A percentile compares a stretch with the other conserved stretches of the same genome.
These are phyloP conservation scores for Starmerella sirachaensis DNA, from an alignment of 805 yeast genomes.

Conservation along the genomic window DNA sequence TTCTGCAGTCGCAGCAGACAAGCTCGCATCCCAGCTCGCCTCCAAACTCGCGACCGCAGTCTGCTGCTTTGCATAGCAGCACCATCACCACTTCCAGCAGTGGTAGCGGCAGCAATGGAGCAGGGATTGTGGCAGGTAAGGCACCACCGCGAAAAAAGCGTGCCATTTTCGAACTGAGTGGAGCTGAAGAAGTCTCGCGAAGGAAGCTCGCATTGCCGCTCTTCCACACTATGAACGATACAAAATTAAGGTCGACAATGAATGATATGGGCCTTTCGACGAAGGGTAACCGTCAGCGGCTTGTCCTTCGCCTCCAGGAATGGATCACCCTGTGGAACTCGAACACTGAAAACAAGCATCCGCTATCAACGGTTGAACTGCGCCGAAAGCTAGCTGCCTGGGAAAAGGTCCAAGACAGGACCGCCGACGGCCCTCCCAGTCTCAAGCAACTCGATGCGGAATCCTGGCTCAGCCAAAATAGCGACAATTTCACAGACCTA, in stretches of 20 bases:
- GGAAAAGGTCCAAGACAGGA: conserved; percentile 18
- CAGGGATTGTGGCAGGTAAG: conserved; percentile 27
- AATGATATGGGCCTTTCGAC: conserved; percentile 43
- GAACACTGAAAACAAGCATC: conserved; percentile 59
- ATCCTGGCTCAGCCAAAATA: conserved; percentile 17
- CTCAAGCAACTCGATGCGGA: conserved; percentile 16
- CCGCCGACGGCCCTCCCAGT: conserved; percentile 4
- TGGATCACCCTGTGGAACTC: conserved; percentile 71
- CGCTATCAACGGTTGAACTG: conserved; percentile 45
- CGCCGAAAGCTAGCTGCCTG: conserved; percentile 39
- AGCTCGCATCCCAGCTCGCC: too few relatives aligned
- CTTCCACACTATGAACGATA: conserved; percentile 44
- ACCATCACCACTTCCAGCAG: too few relatives aligned
- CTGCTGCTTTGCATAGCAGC: too few relatives aligned
- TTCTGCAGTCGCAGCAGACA: conserved; percentile 4
- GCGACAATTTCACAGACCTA: conserved; percentile 20
- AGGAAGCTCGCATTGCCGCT: conserved; percentile 38
- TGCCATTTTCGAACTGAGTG: conserved; percentile 3
- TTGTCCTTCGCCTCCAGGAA: conserved; percentile 65
- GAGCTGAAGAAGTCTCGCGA: conserved; percentile 2
- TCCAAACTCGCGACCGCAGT: too few relatives aligned
- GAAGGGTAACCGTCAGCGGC: conserved; percentile 47
- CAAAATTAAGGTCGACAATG: conserved; percentile 52
- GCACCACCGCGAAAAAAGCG: conserved; percentile 34
- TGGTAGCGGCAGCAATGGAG: conserved; percentile 18